Base-by-base conservation (phyloP, 2,329 filamentous ascomycete genomes). In the Penicillium sp. region DNA sequence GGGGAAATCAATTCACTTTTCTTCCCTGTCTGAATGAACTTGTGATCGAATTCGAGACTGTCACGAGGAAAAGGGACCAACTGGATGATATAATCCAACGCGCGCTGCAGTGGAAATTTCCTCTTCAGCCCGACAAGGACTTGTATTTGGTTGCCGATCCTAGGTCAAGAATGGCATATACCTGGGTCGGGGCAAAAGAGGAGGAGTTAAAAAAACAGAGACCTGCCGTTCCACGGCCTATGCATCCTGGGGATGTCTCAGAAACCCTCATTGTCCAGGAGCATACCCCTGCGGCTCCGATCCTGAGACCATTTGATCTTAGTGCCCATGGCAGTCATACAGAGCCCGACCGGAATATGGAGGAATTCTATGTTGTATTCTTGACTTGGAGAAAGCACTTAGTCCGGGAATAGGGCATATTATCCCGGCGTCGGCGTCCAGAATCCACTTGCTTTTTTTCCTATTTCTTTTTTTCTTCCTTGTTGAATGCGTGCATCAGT, bases 41-140 rank as follows among this genome's bases (percentile, higher is more conserved):
- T 5, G 61, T 64, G 19, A 58, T 69, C 18, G 67, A 70, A 38
- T 65, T 70, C 26, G 67, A 70, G 57, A 68, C 61, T 1, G 43
- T 63, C 6, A 56, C 56, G 55, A 35, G 41, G 19, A 67, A 67
- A 49, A 63, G 54, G 47, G 49, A 41, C 30, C 60, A 69, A 42
- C 47, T 70, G 13, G 60, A 70, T 34, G 55, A 43, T 2, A 63
- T 67, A 14, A 39, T 63, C 5, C 55, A 61, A 27, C 55, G 42
- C 55, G 67, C 64, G 16, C 50, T 57, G 10, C 26, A 51, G 2
- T 70, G 67, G 67, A 63, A 53, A 10, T 58, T 58, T 13, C 56
- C 46, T 14, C 5, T 48, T 1, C 26, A 42, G 7, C 6, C 36
- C 16, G 27, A 42, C 6, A 32, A 48, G 6, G 18, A 18, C 10